Base-by-base conservation (phyloP, 768 basidiomycete species). In the Cyclocybe aegerita region DNA sequence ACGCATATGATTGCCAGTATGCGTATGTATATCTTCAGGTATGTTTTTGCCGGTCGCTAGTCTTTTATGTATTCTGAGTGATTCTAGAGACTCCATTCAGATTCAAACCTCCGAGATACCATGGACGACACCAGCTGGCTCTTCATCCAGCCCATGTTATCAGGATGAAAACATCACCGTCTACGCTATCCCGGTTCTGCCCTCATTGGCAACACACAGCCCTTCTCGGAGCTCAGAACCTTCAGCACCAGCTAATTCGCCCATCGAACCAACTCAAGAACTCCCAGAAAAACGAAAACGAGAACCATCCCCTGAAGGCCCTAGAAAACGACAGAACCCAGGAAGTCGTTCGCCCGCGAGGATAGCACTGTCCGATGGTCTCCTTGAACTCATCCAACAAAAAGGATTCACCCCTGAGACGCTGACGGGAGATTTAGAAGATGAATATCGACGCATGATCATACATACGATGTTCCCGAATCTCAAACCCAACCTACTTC, bases 21-120 rank as follows among this genome's bases (percentile, higher is more conserved):
- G 78, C 77, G 92, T 8, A 68, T 74, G 32, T 90, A 84, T 58
- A 75, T 81, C 0, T 82, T 71, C 55, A 77, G 92, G 92, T 91
- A 59, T 55, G 73, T 63, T 41, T 42, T 14, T 43, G 1, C 43
- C 4, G 34, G 23, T 10, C 12, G 38, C 10, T 40, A 12, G 29
- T 12, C 37, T 32, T 11, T 37, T 14, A 32, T 46, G 3, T 46
- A 32, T 33, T 43, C 46, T 54, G 42, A 61, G 48, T 32, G 9
- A 55, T 16, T 40, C 23, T 56, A 86, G 87, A 52, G 77, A 83
- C 29, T 72, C 72, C 4, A 62, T 90, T 38, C 60, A 68, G 10
- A 67, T 88, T 16, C 69, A 71, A 44, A 69, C 75, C 7, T 56
- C 65, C 10, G 80, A 86, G 62, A 65, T 76, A 10, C 68, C 69